A percentile compares a stretch with the other conserved stretches of the same genome.
phyloP scores from a whole-genome alignment of 441 rosid species.

The Pelargonium australe region DNA sequence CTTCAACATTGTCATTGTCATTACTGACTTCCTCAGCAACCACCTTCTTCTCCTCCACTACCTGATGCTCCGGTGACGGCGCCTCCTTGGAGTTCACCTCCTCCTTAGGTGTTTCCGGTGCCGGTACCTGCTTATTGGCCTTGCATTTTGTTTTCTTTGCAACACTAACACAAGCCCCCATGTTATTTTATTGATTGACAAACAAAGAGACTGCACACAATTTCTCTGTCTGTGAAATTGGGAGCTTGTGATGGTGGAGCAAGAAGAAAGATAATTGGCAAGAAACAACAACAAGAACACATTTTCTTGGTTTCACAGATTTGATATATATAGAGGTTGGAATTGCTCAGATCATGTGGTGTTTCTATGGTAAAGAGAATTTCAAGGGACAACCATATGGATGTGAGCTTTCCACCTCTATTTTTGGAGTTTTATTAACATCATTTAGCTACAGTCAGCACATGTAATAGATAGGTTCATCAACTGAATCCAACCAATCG shows the following conservation, averaged over 20 bases:
- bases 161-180: conserved; percentile 7
- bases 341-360: background rate
- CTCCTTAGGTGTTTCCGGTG: background rate
- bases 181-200: background rate
- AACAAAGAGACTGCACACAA: background rate
- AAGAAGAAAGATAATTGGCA: background rate
- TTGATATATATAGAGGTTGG: background rate
- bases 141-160: background rate
- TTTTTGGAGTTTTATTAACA: background rate
- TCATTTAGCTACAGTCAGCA: too few species aligned
- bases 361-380: background rate
- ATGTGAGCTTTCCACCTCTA: background rate
- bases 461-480: too few species aligned
- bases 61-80: background rate
- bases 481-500: too few species aligned
- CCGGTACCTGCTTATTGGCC: background rate
- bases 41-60: conserved; percentile 2
- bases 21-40: background rate
- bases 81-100: background rate
- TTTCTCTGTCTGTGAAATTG: background rate
- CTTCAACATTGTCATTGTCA: background rate
- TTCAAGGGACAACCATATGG: background rate
- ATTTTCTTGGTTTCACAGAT: background rate
- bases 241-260: conserved; percentile 4
- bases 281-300: conserved; percentile 6